phyloP scores from a whole-genome alignment of 1,139 yeast genomes.

The Kluyveromyces sp. region DNA sequence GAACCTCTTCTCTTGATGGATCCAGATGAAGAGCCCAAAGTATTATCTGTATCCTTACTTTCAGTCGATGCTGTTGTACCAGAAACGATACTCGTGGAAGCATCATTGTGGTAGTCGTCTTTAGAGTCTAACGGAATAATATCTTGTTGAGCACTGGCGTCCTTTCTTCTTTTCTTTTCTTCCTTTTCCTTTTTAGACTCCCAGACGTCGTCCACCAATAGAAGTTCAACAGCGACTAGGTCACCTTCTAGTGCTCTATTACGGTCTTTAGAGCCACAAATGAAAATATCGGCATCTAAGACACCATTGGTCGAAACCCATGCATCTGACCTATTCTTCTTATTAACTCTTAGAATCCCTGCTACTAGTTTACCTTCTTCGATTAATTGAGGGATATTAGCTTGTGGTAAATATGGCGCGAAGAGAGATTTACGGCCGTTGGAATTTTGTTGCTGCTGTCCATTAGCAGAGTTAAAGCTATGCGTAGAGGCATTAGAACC shows the following conservation, averaged over 20 bases:
- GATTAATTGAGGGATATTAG: constrained; percentile 80
- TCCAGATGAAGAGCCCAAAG: constrained; percentile 18
- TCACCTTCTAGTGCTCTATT: constrained; percentile 97
- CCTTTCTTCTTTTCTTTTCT: constrained; percentile 92
- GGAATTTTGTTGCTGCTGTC: constrained; percentile 32
- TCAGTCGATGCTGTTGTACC: constrained; percentile 21
- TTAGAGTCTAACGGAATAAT: constrained; percentile 35
- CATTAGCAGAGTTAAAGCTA: constrained; percentile 30
- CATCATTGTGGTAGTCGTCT: constrained; percentile 66
- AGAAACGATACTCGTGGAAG: constrained; percentile 36
- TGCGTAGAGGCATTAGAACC: constrained; percentile 48
- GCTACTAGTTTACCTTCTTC: constrained; percentile 88
- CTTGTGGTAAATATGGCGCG: constrained; percentile 94
- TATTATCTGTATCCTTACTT: constrained; percentile 17
- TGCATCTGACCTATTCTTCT: constrained; percentile 94
- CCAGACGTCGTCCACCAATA: constrained; percentile 97
- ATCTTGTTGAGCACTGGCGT: constrained; percentile 33
- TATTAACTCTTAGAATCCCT: constrained; percentile 87
- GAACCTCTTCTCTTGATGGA: constrained; percentile 79
- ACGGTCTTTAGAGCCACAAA: constrained; percentile 98
- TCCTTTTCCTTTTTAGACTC: constrained; percentile 92
- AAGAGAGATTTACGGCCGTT: constrained; percentile 71
- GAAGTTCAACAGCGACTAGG: constrained; percentile 85
- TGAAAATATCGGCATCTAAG: constrained; percentile 91
- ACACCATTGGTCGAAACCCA: constrained; percentile 95